A percentile compares a stretch with the other conserved stretches of the same genome.
phyloP scores from a whole-genome alignment of 2,329 filamentous ascomycete genomes.

The Penicillium crustosum region DNA sequence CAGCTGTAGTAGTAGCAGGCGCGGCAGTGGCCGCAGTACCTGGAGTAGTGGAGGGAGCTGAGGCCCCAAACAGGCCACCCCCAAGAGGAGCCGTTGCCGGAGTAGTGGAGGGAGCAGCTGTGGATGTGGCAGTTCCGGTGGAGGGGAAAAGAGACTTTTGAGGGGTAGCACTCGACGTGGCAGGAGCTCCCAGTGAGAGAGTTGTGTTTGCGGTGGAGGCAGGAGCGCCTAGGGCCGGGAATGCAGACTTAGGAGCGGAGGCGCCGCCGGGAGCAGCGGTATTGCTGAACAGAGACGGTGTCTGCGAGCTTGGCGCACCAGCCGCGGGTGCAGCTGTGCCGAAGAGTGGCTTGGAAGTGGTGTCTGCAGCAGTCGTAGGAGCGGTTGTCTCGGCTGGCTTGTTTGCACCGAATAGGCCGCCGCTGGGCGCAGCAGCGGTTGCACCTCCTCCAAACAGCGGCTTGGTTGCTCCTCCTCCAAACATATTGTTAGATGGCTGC shows the following conservation, averaged over 20 bases:
- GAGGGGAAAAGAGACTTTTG: constrained; percentile 37
- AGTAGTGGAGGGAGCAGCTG: constrained; percentile 33
- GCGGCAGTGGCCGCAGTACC: constrained; percentile 33
- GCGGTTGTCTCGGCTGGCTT: constrained; percentile 34
- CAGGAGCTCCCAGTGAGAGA: constrained; percentile 25
- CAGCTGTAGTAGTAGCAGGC: constrained; percentile 27
- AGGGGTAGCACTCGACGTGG: constrained; percentile 33
- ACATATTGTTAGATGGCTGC: constrained; percentile 32
- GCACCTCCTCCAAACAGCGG: constrained; percentile 27
- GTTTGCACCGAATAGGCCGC: constrained; percentile 31
- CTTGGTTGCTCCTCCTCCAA: constrained; percentile 31
- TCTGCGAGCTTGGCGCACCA: constrained; percentile 20
- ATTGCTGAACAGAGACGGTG: constrained; percentile 34
- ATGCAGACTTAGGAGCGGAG: constrained; percentile 29
- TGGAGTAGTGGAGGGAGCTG: constrained; percentile 30
- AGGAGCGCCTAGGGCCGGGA: constrained; percentile 25
- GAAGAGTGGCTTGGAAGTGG: constrained; percentile 32
- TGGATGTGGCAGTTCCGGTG: constrained; percentile 31
- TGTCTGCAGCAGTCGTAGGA: constrained; percentile 26
- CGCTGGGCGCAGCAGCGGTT: constrained; percentile 23
- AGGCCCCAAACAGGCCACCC: constrained; percentile 29
- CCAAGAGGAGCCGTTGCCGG: constrained; percentile 32
- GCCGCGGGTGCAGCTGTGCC: constrained; percentile 21
- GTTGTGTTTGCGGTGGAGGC: constrained; percentile 17
- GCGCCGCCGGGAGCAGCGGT: constrained; percentile 27